Percentiles rank a stretch among this genome's conserved stretches.
Evolutionary conservation across 129 eudicot genomes (phyloP).

Genomic region (Gnaphalium uliginosum): DNA sequence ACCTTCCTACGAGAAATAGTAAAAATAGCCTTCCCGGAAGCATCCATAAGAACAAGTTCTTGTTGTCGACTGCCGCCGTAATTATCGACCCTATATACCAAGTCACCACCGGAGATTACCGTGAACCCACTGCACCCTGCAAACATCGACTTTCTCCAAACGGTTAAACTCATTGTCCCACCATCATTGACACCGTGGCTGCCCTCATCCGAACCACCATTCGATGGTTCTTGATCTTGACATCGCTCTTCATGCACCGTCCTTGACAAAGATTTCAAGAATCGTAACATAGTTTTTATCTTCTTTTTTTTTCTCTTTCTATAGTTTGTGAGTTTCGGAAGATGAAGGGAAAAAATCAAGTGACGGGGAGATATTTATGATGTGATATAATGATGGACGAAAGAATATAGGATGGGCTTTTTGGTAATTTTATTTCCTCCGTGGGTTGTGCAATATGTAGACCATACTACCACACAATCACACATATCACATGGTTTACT

Average conservation of each 20-base stretch:
- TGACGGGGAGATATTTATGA: conserved; percentile 36
- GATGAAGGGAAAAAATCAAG: not conserved
- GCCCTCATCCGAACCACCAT: not conserved
- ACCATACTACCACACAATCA: not conserved
- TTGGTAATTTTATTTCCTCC: conserved; percentile 22
- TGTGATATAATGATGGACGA: conserved; percentile 1
- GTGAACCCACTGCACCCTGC: conserved; percentile 83
- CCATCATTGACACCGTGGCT: not conserved
- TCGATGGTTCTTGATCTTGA: conserved; percentile 25
- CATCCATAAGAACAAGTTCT: conserved; percentile 70
- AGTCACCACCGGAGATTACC: conserved; percentile 66
- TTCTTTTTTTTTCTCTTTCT: not conserved
- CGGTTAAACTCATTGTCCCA: conserved; percentile 49
- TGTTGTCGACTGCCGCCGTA: conserved; percentile 49
- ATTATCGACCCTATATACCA: conserved; percentile 78
- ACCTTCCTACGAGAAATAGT: conserved; percentile 75
- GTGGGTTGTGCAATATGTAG: conserved; percentile 6
- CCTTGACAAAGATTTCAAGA: conserved; percentile 53
- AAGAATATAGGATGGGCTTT: conserved; percentile 15
- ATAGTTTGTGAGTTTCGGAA: conserved; percentile 13
- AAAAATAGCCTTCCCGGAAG: conserved; percentile 56
- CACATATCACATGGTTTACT: conserved; percentile 26
- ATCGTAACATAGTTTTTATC: conserved; percentile 31
- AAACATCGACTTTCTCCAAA: conserved; percentile 86
- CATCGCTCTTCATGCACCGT: conserved; percentile 50